Conservation (phyloP, 495 filamentous ascomycete species). For the Neurospora sp. region DNA sequence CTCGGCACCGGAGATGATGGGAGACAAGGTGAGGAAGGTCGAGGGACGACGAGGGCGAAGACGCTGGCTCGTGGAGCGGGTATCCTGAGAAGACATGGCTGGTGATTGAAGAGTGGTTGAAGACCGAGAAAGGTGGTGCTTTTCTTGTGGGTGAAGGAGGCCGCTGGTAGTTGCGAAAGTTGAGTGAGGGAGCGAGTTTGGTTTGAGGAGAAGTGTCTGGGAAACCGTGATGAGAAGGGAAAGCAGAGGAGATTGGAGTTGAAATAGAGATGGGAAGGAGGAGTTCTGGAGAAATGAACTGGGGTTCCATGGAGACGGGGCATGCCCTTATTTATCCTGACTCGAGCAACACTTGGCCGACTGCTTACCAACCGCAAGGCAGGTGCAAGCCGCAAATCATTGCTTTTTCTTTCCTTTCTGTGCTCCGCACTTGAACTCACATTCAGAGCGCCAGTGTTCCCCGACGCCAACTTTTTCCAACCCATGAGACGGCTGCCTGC, state of each 20-base stretch:
- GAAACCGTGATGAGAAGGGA: neutral
- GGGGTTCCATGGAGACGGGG: neutral
- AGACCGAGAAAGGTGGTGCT: neutral
- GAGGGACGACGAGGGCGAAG: slow-evolving; percentile 18
- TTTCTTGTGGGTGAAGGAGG: neutral
- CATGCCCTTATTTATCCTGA: neutral
- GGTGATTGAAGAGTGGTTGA: neutral
- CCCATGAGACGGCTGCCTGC: neutral
- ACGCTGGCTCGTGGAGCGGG: neutral
- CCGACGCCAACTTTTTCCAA: neutral
- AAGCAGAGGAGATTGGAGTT: neutral
- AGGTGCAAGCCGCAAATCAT: neutral
- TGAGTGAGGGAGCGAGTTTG: neutral
- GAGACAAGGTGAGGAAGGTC: slow-evolving; percentile 36
- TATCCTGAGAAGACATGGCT: neutral
- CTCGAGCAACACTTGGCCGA: neutral
- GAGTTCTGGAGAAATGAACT: neutral
- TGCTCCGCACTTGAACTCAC: neutral
- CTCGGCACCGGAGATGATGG: slow-evolving; percentile 25
- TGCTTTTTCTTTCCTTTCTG: neutral
- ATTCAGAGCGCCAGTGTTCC: neutral
- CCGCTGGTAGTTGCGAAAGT: neutral
- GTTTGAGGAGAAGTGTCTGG: neutral
- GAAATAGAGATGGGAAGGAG: neutral
- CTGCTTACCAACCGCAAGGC: neutral